phyloP scores from a whole-genome alignment of 371 early-diverging fungal genomes.

The Actinomortierella ambigua region DNA sequence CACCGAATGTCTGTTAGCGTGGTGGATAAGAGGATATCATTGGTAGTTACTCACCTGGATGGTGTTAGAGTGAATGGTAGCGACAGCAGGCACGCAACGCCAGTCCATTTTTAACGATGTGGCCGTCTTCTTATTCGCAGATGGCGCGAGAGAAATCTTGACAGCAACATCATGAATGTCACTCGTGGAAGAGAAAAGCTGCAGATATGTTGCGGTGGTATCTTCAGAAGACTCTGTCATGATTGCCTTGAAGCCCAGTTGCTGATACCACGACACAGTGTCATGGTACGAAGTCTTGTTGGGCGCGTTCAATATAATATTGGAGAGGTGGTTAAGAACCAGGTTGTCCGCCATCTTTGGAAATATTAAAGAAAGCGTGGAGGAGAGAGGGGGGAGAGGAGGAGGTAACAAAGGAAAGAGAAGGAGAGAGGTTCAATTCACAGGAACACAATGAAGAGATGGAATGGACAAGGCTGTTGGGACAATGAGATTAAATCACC shows the following conservation, averaged over 20 bases:
- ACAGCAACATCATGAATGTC: constrained; percentile 27
- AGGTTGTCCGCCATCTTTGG: constrained; percentile 22
- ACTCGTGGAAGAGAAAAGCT: constrained; percentile 25
- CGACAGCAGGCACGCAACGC: constrained; percentile 42
- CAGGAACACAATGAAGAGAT: constrained; percentile 8
- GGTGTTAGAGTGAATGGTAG: constrained; percentile 34
- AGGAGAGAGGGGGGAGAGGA: constrained; percentile 8
- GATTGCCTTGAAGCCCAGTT: constrained; percentile 39
- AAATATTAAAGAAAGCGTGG: constrained; percentile 1
- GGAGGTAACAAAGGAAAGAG: constrained; percentile 45
- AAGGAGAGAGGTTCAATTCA: constrained; percentile 44
- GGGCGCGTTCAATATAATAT: constrained; percentile 35
- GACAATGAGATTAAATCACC: too few relatives aligned
- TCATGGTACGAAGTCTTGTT: constrained; percentile 35
- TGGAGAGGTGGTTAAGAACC: constrained; percentile 32
- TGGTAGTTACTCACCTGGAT: constrained; percentile 28
- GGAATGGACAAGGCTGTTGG: too few relatives aligned
- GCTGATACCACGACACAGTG: constrained; percentile 34
- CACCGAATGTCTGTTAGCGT: too few relatives aligned
- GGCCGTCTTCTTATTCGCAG: constrained; percentile 23
- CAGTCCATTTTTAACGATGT: constrained; percentile 43
- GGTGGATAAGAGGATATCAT: too few relatives aligned
- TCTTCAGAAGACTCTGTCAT: constrained; percentile 42
- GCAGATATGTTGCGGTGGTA: constrained; percentile 36
- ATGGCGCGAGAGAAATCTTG: constrained; percentile 33